phyloP scores from a whole-genome alignment of 139 green algal genomes.

The Chlorella sp. region DNA sequence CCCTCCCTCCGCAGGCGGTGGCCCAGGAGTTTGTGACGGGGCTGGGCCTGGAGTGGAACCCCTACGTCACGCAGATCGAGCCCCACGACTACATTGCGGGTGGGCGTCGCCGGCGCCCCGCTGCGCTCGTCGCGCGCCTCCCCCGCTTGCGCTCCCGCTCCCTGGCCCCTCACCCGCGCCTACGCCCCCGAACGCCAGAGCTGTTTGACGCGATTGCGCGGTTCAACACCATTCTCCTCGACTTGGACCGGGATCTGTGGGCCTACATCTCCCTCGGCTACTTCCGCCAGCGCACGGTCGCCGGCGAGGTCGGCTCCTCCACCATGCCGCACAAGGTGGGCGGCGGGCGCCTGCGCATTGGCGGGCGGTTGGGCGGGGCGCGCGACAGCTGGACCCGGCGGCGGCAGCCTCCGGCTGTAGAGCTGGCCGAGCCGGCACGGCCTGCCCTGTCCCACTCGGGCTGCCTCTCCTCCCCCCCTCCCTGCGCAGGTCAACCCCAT shows the following conservation, averaged over 20 bases:
- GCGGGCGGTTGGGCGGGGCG: no score
- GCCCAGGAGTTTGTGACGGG: conserved; percentile 77
- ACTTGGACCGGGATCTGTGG: conserved; percentile 98
- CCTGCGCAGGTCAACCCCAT: conserved; percentile 88
- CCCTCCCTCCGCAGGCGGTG: no score
- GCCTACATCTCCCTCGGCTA: conserved; percentile 98
- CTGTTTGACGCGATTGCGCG: conserved; percentile 81
- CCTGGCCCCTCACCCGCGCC: no score
- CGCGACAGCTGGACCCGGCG: no score
- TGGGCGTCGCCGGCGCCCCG: no score
- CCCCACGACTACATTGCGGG: conserved; percentile 98
- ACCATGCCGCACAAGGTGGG: conserved; percentile 98
- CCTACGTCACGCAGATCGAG: conserved; percentile 97
- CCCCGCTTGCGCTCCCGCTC: no score
- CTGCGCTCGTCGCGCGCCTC: no score
- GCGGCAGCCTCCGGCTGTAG: no score
- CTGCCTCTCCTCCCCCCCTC: neutral
- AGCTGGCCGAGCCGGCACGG: no score
- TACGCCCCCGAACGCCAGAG: conserved; percentile 68
- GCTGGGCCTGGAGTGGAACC: conserved; percentile 86
- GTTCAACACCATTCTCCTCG: conserved; percentile 98
- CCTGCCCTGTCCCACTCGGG: no score
- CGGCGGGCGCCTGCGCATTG: no score
- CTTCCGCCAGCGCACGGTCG: conserved; percentile 88
- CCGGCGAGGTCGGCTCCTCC: conserved; percentile 88